phyloP scores from a whole-genome alignment of 1,284 basidiomycete species.

The Microbotryum violaceum region DNA sequence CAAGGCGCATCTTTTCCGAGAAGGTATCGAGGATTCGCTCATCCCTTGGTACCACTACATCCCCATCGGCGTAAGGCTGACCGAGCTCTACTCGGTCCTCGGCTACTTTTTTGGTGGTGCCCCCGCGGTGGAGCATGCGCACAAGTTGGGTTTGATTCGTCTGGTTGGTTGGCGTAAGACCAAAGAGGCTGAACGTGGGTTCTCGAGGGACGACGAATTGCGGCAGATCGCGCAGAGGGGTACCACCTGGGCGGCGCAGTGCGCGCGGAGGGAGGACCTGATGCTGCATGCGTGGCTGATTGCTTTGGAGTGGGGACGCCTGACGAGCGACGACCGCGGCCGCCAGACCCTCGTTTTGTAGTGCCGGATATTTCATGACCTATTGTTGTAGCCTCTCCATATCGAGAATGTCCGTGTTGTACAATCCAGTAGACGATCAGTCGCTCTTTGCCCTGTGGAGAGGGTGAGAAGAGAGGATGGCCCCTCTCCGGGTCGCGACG shows the following conservation, averaged over 20 bases:
- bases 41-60: constrained; percentile 27
- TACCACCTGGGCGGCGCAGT: constrained; percentile 12
- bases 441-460: no score
- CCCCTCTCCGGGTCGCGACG: no score
- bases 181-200: not conserved
- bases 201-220: constrained; percentile 15
- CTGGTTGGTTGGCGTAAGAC: not conserved
- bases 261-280: constrained; percentile 19
- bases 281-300: constrained; percentile 14
- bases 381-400: no score
- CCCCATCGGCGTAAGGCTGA: constrained; percentile 9
- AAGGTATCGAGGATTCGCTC: constrained; percentile 14
- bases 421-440: no score
- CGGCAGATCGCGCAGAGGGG: constrained; percentile 8
- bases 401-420: no score
- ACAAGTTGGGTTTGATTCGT: not conserved
- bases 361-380: no score
- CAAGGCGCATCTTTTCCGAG: constrained; percentile 8
- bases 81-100: constrained; percentile 16
- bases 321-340: constrained; percentile 1
- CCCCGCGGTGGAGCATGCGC: not conserved
- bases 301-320: constrained; percentile 19
- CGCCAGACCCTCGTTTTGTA: no score
- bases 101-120: constrained; percentile 20
- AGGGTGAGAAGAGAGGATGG: no score